phyloP scores from a whole-genome alignment of 768 basidiomycete genomes.

The Boletus sp. region DNA sequence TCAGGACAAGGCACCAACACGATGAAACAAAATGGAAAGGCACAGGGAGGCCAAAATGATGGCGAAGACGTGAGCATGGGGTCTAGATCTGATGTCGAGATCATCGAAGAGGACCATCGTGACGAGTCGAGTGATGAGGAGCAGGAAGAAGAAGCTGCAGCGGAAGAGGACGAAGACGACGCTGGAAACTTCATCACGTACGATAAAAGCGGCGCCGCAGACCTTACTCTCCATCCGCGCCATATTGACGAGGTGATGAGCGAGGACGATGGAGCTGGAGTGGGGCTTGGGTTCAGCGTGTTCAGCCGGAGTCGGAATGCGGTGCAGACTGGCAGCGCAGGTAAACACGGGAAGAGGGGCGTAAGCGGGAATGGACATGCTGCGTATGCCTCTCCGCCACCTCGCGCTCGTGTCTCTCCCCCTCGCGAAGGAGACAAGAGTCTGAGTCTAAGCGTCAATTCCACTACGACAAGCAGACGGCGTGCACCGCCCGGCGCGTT shows the following conservation, averaged over 20 bases:
- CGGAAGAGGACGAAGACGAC: constrained; percentile 14
- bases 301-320: constrained; percentile 11
- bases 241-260: constrained; percentile 10
- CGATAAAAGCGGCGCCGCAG: constrained; percentile 17
- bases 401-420: constrained; percentile 5
- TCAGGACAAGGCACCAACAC: not conserved
- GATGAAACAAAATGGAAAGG: constrained; percentile 7
- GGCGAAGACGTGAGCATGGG: constrained; percentile 24
- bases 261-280: constrained; percentile 1
- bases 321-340: not conserved
- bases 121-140: constrained; percentile 1
- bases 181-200: constrained; percentile 18
- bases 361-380: not conserved
- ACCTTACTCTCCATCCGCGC: constrained; percentile 16
- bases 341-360: not conserved
- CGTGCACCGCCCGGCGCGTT: constrained; percentile 49
- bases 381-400: constrained; percentile 8
- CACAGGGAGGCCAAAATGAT: not conserved
- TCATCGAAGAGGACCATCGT: constrained; percentile 5
- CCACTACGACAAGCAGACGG: constrained; percentile 18
- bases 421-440: constrained; percentile 12
- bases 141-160: not conserved
- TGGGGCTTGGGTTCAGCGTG: constrained; percentile 21
- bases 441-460: constrained; percentile 10
- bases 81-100: constrained; percentile 18